Evolutionary conservation across 1,139 yeast species (phyloP).

Genomic region (Nadsonia commutata): DNA sequence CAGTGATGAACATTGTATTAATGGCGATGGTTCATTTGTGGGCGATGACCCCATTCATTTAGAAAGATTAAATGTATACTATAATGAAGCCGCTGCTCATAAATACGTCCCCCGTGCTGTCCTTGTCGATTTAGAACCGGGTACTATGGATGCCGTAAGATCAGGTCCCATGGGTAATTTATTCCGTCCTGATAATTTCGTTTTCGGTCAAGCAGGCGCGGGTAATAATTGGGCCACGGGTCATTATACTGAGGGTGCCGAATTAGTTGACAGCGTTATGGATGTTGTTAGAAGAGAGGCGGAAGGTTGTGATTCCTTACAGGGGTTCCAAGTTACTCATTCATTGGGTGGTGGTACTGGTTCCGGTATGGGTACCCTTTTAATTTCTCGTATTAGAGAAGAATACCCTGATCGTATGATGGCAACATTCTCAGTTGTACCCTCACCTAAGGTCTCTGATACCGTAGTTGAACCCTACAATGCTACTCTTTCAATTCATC

Average conservation of each 20-base stretch:
- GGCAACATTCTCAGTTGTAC: conserved; percentile 32
- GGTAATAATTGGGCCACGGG: conserved; percentile 39
- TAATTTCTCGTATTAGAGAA: conserved; percentile 27
- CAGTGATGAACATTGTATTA: conserved; percentile 51
- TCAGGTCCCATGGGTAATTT: conserved; percentile 28
- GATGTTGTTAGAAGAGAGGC: conserved; percentile 33
- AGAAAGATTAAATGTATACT: conserved; percentile 20
- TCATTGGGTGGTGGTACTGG: conserved; percentile 36
- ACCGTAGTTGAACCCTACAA: conserved; percentile 33
- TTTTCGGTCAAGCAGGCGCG: conserved; percentile 31
- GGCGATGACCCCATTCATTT: conserved; percentile 21
- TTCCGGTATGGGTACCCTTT: conserved; percentile 30
- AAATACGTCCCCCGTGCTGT: conserved; percentile 35
- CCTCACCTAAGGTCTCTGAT: conserved; percentile 31
- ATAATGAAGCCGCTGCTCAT: conserved; percentile 23
- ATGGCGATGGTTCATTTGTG: conserved; percentile 30
- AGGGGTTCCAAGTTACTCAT: conserved; percentile 34
- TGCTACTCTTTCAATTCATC: conserved; percentile 29
- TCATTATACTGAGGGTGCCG: conserved; percentile 34
- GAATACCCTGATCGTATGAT: conserved; percentile 34
- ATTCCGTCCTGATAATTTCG: conserved; percentile 32
- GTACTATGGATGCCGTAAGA: conserved; percentile 30
- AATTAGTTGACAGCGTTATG: conserved; percentile 30
- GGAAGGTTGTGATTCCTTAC: conserved; percentile 30
- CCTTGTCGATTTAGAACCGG: conserved; percentile 32